phyloP scores from a whole-genome alignment of 164 flowering plant genomes.

The Houttuynia cordata region DNA sequence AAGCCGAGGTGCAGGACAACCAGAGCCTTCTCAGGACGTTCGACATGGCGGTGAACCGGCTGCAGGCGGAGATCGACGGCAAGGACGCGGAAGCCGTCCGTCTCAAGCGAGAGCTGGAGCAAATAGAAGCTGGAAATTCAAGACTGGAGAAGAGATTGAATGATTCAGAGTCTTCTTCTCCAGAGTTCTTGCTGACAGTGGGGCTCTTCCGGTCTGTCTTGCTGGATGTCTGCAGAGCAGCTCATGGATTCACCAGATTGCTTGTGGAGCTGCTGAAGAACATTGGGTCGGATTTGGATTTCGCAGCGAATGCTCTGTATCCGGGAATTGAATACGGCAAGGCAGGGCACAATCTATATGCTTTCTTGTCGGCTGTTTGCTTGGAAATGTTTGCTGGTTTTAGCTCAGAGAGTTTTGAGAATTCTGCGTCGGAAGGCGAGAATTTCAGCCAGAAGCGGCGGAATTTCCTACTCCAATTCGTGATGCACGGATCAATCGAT shows the following conservation, averaged over 20 bases:
- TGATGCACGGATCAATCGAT: conserved; percentile 45
- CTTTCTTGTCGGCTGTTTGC: conserved; percentile 72
- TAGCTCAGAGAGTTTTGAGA: conserved; percentile 34
- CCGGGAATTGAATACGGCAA: conserved; percentile 45
- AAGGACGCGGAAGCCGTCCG: conserved; percentile 42
- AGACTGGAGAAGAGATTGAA: conserved; percentile 33
- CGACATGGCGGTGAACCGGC: conserved; percentile 49
- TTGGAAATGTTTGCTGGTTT: conserved; percentile 69
- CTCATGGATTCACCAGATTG: conserved; percentile 48
- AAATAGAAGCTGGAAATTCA: conserved; percentile 29
- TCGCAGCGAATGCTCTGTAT: conserved; percentile 62
- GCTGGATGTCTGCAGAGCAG: conserved; percentile 41
- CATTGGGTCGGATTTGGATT: conserved; percentile 87
- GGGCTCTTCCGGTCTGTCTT: conserved; percentile 60
- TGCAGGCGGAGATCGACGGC: conserved; percentile 71
- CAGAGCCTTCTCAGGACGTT: conserved; percentile 71
- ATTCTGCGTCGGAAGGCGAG: conserved; percentile 15
- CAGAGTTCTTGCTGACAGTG: conserved; percentile 41
- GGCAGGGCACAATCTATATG: conserved; percentile 54
- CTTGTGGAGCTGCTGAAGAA: conserved; percentile 64
- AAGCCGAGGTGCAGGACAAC: conserved; percentile 90
- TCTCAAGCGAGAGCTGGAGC: conserved; percentile 43
- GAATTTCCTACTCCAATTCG: conserved; percentile 34
- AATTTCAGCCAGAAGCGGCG: conserved; percentile 8
- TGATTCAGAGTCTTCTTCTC: too few species aligned